Evolutionary conservation across 108 stramenopile genomes (phyloP).

Genomic region (Fragilaria crotonensis): DNA sequence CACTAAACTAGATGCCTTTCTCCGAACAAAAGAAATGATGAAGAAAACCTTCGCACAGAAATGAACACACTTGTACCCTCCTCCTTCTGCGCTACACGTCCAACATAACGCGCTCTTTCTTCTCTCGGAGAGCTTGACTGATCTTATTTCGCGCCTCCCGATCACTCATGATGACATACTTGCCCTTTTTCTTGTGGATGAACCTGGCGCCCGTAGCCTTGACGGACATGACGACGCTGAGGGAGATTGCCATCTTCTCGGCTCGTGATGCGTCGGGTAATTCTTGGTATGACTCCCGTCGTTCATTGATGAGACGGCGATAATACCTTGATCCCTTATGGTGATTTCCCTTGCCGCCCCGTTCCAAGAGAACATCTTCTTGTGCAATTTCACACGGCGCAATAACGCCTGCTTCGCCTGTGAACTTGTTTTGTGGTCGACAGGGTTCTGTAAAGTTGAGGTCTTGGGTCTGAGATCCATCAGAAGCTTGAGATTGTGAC

Average conservation of each 20-base stretch:
- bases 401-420: neutral
- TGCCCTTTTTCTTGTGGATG: slow-evolving; percentile 17
- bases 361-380: slow-evolving; percentile 1
- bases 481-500: neutral
- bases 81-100: too few relatives aligned
- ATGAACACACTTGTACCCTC: too few relatives aligned
- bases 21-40: too few relatives aligned
- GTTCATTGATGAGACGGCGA: slow-evolving; percentile 1
- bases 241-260: neutral
- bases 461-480: neutral
- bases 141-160: slow-evolving; percentile 36
- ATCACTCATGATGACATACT: slow-evolving; percentile 17
- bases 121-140: slow-evolving; percentile 35
- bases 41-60: too few relatives aligned
- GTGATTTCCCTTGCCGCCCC: slow-evolving; percentile 11
- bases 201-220: slow-evolving; percentile 31
- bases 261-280: neutral
- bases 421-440: neutral
- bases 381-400: neutral
- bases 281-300: neutral
- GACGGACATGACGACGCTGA: slow-evolving; percentile 11
- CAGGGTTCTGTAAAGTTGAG: neutral
- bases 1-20: too few relatives aligned
- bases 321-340: slow-evolving; percentile 4
- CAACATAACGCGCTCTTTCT: slow-evolving; percentile 1